Conservation (phyloP, 768 basidiomycete genomes). For the Podaxis sp. region DNA sequence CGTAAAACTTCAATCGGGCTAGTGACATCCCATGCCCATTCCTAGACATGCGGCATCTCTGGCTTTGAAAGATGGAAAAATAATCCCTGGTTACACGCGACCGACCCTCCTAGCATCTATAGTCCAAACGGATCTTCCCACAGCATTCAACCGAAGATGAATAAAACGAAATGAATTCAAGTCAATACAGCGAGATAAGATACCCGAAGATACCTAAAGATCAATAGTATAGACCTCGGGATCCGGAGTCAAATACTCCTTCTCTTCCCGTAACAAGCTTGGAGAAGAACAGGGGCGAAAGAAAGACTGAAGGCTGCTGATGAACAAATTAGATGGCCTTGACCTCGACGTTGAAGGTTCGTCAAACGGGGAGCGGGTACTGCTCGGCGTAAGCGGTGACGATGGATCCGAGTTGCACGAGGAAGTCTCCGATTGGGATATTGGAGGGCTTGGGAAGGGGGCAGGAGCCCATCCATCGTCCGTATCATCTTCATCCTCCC, state of each 20-base stretch:
- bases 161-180: too few relatives aligned
- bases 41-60: too few relatives aligned
- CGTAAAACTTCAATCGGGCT: too few relatives aligned
- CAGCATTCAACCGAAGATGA: too few relatives aligned
- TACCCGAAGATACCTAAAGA: neutral
- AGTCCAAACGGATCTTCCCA: too few relatives aligned
- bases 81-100: too few relatives aligned
- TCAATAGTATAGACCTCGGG: neutral
- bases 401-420: slow-evolving; percentile 21
- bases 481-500: slow-evolving; percentile 5
- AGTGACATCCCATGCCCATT: too few relatives aligned
- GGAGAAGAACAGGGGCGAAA: slow-evolving; percentile 6
- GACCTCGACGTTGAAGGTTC: neutral
- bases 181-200: too few relatives aligned
- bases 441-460: slow-evolving; percentile 12
- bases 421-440: slow-evolving; percentile 16
- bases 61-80: too few relatives aligned
- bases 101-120: too few relatives aligned
- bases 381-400: slow-evolving; percentile 21
- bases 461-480: slow-evolving; percentile 5
- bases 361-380: neutral
- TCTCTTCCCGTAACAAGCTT: neutral
- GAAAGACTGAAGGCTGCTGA: neutral
- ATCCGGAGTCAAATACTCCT: neutral
- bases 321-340: neutral